phyloP scores from a whole-genome alignment of 441 rosid genomes.

The Theobroma grandiflorum region DNA sequence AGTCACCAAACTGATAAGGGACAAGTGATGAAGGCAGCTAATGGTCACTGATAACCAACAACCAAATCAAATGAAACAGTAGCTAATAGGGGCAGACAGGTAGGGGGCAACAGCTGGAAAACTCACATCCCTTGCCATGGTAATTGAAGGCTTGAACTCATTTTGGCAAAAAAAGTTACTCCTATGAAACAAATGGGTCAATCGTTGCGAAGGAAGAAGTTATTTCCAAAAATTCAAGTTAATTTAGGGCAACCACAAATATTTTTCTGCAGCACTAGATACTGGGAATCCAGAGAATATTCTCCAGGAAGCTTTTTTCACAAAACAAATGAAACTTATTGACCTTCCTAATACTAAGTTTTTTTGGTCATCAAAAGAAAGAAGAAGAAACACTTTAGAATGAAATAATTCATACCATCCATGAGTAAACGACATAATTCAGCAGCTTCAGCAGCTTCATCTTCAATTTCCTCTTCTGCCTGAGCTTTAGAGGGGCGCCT shows the following conservation, averaged over 20 bases:
- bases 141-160: neutral
- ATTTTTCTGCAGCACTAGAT: slow-evolving; percentile 2
- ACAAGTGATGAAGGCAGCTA: neutral
- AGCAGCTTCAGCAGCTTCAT: slow-evolving; percentile 98
- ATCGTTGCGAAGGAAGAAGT: neutral
- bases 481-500: slow-evolving; percentile 80
- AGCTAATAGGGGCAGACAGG: neutral
- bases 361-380: slow-evolving; percentile 13
- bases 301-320: neutral
- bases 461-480: slow-evolving; percentile 95
- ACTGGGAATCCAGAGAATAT: neutral
- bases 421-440: slow-evolving; percentile 91
- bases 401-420: slow-evolving; percentile 74
- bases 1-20: neutral
- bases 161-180: neutral
- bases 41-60: neutral
- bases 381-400: slow-evolving; percentile 20
- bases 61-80: neutral
- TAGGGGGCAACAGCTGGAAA: neutral
- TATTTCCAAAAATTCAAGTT: neutral
- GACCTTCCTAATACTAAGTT: neutral
- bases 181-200: neutral
- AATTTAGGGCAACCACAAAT: neutral
- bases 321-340: neutral
- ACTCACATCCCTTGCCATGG: neutral